Evolutionary conservation across 2,329 filamentous ascomycete genomes (phyloP).

Genomic region (Fusarium chlamydosporum): DNA sequence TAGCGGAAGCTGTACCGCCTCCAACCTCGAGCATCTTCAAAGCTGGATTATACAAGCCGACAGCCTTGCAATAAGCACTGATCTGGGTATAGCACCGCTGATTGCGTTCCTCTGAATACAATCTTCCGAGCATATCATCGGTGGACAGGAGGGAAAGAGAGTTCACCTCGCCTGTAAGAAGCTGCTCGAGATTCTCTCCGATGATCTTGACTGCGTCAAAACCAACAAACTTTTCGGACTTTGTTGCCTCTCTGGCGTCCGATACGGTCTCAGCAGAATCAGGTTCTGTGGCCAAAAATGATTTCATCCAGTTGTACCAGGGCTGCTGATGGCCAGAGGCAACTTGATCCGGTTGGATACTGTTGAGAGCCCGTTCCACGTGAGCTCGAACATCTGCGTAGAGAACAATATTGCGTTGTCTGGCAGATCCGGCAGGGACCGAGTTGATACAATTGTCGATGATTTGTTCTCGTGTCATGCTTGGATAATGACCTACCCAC

Average conservation of each 20-base stretch:
- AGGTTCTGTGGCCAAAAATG: constrained; percentile 1
- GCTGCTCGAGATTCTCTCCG: constrained; percentile 12
- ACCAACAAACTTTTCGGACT: constrained; percentile 8
- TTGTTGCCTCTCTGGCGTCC: constrained; percentile 8
- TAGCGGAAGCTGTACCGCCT: constrained; percentile 60
- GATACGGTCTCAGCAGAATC: constrained; percentile 1
- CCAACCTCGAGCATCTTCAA: constrained; percentile 58
- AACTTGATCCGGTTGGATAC: constrained; percentile 1
- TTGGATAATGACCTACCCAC: constrained; percentile 10
- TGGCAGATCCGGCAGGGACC: constrained; percentile 1
- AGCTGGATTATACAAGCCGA: constrained; percentile 7
- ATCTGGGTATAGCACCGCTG: constrained; percentile 6
- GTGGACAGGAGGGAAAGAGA: constrained; percentile 9
- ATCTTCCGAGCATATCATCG: constrained; percentile 3
- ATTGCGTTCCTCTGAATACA: constrained; percentile 12
- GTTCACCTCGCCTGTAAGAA: constrained; percentile 5
- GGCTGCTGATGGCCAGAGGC: constrained; percentile 4
- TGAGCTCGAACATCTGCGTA: constrained; percentile 5
- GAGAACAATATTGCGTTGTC: not conserved
- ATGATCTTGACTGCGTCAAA: constrained; percentile 13
- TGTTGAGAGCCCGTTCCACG: constrained; percentile 2
- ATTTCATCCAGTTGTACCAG: constrained; percentile 18
- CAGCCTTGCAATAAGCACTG: not conserved
- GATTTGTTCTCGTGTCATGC: constrained; percentile 4
- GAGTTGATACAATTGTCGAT: constrained; percentile 1